Evolutionary conservation across 1,284 basidiomycete species (phyloP), one percentile per base, ranked within the genome.

Genomic region (Neotropicomus parvogracilis): DNA sequence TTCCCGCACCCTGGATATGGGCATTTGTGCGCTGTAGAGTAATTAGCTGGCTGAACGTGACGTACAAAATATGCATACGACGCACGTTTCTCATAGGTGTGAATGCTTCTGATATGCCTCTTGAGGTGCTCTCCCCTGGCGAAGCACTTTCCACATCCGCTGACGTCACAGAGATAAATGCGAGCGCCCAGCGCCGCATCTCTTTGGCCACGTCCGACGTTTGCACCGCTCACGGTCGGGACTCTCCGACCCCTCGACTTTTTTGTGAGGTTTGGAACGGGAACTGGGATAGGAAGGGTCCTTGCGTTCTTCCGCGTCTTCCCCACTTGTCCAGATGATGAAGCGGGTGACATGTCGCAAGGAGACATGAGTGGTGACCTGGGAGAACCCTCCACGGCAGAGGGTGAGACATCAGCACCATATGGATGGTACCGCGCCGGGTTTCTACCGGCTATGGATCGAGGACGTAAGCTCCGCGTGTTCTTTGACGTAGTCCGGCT

Each of bases 91-190:
- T 83, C 81, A 62, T 81, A 73, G 13, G 83, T 83, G 66, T 85
- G 83, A 53, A 85, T 81, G 53, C 76, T 77, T 46, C 80, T 67
- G 44, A 84, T 72, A 56, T 85, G 82, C 33, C 82, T 70, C 70
- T 83, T 83, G 38, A 84, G 69, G 59, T 84, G 83, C 60, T 85
- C 82, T 27, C 77, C 75, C 31, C 83, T 72, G 43, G 76, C 76
- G 60, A 84, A 84, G 57, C 83, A 84, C 70, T 90, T 91, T 36
- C 83, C 83, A 64, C 88, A 91, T 10, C 82, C 87, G 33, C 76
- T 72, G 26, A 88, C 85, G 53, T 77, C 77, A 69, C 88, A 91
- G 46, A 77, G 73, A 64, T 88, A 87, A 58, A 78, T 77, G 53
- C 87, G 74, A 46, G 73, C 73, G 54, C 75, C 75, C 70, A 64